Conservation (phyloP, 139 green algal species). For the Chlorella sorokiniana region DNA sequence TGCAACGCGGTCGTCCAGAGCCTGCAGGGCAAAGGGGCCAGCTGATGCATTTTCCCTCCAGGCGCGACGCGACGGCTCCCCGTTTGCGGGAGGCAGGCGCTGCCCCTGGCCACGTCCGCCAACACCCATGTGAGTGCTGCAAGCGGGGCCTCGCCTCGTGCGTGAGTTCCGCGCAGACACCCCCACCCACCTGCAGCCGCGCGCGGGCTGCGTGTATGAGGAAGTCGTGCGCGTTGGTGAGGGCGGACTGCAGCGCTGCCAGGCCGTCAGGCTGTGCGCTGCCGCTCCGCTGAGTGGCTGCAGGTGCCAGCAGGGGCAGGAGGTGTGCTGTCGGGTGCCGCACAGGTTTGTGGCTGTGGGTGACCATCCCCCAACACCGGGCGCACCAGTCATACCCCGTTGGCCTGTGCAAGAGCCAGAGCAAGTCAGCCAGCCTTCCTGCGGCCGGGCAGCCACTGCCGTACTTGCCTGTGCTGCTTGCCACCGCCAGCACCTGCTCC, state of each 20-base stretch:
- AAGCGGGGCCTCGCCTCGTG: not conserved
- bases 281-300: not conserved
- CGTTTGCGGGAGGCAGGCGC: too few species aligned
- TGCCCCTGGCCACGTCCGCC: too few species aligned
- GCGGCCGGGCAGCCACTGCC: too few species aligned
- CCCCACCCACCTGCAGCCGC: conserved; percentile 33
- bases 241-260: conserved; percentile 31
- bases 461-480: not conserved
- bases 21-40: conserved; percentile 5
- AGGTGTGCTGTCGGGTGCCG: not conserved
- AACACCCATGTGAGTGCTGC: too few species aligned
- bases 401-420: too few species aligned
- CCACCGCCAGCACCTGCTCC: conserved; percentile 33
- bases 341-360: too few species aligned
- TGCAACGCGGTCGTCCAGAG: conserved; percentile 44
- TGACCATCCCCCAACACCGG: too few species aligned
- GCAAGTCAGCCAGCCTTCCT: too few species aligned
- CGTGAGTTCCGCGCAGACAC: not conserved
- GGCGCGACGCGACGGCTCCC: too few species aligned
- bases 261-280: conserved; percentile 2
- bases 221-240: conserved; percentile 53
- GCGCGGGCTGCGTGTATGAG: conserved; percentile 48
- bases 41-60: too few species aligned
- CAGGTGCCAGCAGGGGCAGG: not conserved
- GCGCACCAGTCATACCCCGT: too few species aligned